Conservation (phyloP, 805 yeast genomes). For the Wickerhamiella spandovensis region DNA sequence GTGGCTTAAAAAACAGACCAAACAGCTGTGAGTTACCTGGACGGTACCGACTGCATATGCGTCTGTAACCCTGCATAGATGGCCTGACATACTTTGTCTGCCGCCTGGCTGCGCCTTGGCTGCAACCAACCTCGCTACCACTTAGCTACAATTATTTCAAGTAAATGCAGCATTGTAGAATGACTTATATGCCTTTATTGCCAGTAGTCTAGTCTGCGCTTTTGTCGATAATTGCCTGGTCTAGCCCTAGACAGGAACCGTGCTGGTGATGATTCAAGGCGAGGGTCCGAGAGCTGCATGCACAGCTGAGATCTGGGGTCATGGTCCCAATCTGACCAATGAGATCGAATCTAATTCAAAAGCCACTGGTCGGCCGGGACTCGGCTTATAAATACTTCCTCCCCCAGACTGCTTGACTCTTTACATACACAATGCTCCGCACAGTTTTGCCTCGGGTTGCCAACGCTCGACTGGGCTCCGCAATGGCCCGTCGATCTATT, state of each 20-base stretch:
- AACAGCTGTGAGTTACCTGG: too few relatives aligned
- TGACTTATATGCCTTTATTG: too few relatives aligned
- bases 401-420: neutral
- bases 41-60: too few relatives aligned
- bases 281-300: neutral
- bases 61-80: too few relatives aligned
- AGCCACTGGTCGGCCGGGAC: neutral
- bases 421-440: neutral
- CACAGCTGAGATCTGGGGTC: neutral
- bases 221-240: too few relatives aligned
- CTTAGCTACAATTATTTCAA: too few relatives aligned
- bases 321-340: neutral
- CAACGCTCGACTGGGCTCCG: neutral
- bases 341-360: neutral
- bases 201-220: too few relatives aligned
- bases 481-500: conserved; percentile 3
- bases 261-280: neutral
- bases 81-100: too few relatives aligned
- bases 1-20: neutral
- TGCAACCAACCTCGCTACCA: too few relatives aligned
- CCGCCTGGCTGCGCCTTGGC: too few relatives aligned
- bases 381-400: neutral
- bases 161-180: too few relatives aligned
- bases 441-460: neutral
- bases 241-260: too few relatives aligned